These are phyloP conservation scores for Sporopachydermia quercuum DNA, from an alignment of 805 yeast genomes.

Conservation along the genomic window DNA sequence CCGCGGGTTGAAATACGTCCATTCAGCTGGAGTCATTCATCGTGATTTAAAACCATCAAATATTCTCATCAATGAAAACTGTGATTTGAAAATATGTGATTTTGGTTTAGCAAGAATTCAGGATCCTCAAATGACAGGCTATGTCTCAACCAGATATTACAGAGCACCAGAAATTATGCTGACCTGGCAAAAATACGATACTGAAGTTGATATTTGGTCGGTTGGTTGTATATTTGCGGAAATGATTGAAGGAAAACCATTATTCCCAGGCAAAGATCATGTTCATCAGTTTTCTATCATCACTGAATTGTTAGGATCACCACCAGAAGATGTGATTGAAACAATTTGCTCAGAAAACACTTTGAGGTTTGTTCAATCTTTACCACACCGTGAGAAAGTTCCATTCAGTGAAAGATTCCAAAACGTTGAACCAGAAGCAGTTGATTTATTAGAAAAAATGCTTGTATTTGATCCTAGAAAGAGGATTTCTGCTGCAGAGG, in stretches of 20 bases:
- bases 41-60: conserved; percentile 75
- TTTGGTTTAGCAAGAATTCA: conserved; percentile 94
- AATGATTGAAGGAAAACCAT: conserved; percentile 93
- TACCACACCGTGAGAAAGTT: conserved; percentile 87
- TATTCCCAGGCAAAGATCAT: conserved; percentile 96
- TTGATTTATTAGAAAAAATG: conserved; percentile 80
- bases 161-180: conserved; percentile 98
- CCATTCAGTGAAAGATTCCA: conserved; percentile 75
- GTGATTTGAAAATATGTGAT: conserved; percentile 84
- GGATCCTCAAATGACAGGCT: conserved; percentile 98
- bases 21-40: conserved; percentile 85
- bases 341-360: conserved; percentile 95
- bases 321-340: conserved; percentile 90
- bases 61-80: conserved; percentile 74
- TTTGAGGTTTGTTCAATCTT: conserved; percentile 78
- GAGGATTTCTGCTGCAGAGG: conserved; percentile 85
- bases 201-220: conserved; percentile 96
- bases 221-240: conserved; percentile 96
- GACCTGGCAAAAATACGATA: conserved; percentile 95
- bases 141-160: conserved; percentile 89
- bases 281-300: conserved; percentile 96
- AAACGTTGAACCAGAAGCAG: conserved; percentile 62
- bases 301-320: conserved; percentile 91
- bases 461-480: conserved; percentile 89
- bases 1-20: conserved; percentile 80